phyloP scores from a whole-genome alignment of 441 rosid genomes.

The Theobroma grandiflorum region DNA sequence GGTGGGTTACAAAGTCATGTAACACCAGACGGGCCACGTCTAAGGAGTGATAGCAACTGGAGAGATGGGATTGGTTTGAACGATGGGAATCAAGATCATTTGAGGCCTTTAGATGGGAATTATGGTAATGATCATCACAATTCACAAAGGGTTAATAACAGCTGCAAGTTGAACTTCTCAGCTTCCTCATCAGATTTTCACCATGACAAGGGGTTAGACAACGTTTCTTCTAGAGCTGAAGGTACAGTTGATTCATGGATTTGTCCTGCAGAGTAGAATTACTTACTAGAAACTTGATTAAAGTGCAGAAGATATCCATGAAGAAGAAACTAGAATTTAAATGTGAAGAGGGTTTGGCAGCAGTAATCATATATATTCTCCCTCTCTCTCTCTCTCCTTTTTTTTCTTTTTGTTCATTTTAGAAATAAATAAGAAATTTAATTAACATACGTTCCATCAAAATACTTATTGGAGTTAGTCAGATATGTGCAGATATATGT shows the following conservation, averaged over 20 bases:
- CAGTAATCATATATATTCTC: background rate
- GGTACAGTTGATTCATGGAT: constrained; percentile 81
- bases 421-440: constrained; percentile 33
- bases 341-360: constrained; percentile 1
- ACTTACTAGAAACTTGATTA: background rate
- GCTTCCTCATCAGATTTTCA: constrained; percentile 58
- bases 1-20: constrained; percentile 32
- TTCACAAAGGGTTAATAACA: constrained; percentile 38
- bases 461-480: background rate
- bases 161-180: constrained; percentile 50
- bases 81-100: constrained; percentile 33
- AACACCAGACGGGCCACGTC: background rate
- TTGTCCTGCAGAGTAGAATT: constrained; percentile 57
- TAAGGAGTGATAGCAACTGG: constrained; percentile 31
- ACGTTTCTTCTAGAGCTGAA: constrained; percentile 56
- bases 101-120: constrained; percentile 48
- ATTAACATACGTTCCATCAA: background rate
- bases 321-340: background rate
- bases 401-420: background rate
- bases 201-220: constrained; percentile 54
- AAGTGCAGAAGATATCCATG: background rate
- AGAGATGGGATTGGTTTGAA: constrained; percentile 35
- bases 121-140: constrained; percentile 6
- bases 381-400: background rate
- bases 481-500: constrained; percentile 2